phyloP scores from a whole-genome alignment of 2,329 filamentous ascomycete genomes.

The Aspergillus tamarii region DNA sequence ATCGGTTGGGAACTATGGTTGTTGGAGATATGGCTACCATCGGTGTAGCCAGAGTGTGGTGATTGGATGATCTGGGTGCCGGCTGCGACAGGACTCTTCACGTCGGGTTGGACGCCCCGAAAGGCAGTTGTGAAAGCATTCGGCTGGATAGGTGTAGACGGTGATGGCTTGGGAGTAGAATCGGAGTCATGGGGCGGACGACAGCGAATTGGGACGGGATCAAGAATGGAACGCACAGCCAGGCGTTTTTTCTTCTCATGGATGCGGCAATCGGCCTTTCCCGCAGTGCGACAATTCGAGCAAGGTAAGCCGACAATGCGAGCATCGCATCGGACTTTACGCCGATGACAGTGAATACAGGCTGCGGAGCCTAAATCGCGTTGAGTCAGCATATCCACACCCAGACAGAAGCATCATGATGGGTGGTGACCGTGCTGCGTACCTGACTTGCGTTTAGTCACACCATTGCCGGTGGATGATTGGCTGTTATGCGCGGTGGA shows the following conservation, averaged over 20 bases:
- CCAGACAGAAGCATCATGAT: background rate
- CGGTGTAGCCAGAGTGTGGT: conserved; percentile 7
- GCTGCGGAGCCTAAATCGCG: conserved; percentile 43
- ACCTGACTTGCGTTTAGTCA: conserved; percentile 46
- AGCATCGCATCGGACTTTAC: conserved; percentile 57
- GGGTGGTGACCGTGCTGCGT: conserved; percentile 15
- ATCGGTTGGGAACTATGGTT: conserved; percentile 25
- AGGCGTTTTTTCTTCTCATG: conserved; percentile 57
- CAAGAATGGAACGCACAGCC: conserved; percentile 43
- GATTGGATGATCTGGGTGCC: conserved; percentile 15
- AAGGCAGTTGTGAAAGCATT: conserved; percentile 34
- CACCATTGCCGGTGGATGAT: conserved; percentile 37
- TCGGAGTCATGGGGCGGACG: conserved; percentile 38
- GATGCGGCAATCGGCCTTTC: conserved; percentile 48
- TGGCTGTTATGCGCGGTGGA: conserved; percentile 38
- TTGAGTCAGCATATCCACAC: conserved; percentile 4
- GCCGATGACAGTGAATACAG: conserved; percentile 54
- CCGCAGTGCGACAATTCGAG: conserved; percentile 51
- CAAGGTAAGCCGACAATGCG: conserved; percentile 52
- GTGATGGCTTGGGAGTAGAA: conserved; percentile 23
- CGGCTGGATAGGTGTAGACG: conserved; percentile 23
- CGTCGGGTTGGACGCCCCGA: conserved; percentile 24
- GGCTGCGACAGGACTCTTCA: conserved; percentile 20
- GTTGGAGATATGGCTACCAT: conserved; percentile 5
- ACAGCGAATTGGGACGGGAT: conserved; percentile 52